These are phyloP conservation scores for Backusella luteola DNA, from an alignment of 192 early-diverging fungal species.

Conservation along the genomic window DNA sequence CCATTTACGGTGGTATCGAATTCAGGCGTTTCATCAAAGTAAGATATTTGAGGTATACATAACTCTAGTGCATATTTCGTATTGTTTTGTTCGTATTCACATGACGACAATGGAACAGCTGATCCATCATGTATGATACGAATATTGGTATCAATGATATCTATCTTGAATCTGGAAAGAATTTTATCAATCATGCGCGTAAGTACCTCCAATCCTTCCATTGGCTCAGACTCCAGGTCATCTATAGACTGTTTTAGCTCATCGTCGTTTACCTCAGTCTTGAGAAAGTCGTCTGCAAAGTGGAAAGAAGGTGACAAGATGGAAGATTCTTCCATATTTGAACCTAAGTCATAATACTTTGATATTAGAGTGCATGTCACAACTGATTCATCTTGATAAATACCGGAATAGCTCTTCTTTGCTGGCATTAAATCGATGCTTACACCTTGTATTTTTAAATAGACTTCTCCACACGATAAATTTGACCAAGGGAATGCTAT, in stretches of 20 bases:
- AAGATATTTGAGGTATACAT: slow-evolving; percentile 47
- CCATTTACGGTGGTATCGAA: slow-evolving; percentile 7
- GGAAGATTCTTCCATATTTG: slow-evolving; percentile 40
- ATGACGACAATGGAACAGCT: slow-evolving; percentile 21
- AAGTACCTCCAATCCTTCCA: slow-evolving; percentile 72
- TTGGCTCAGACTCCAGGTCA: slow-evolving; percentile 22
- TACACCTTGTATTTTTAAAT: slow-evolving; percentile 72
- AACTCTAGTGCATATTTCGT: slow-evolving; percentile 55
- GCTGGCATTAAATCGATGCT: slow-evolving; percentile 50
- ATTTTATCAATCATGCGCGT: slow-evolving; percentile 84
- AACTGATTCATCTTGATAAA: background rate
- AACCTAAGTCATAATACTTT: background rate
- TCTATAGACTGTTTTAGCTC: slow-evolving; percentile 53
- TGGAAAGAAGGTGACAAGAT: slow-evolving; percentile 82
- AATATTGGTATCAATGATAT: slow-evolving; percentile 53
- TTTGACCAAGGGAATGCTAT: slow-evolving; percentile 88
- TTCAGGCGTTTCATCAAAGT: slow-evolving; percentile 58
- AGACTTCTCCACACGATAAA: slow-evolving; percentile 74
- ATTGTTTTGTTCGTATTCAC: background rate
- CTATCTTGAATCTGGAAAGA: slow-evolving; percentile 75
- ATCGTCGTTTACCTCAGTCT: slow-evolving; percentile 54
- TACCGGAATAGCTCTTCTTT: slow-evolving; percentile 13
- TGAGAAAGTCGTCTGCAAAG: slow-evolving; percentile 87
- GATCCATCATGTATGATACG: slow-evolving; percentile 48
- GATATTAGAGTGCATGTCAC: background rate